Evolutionary conservation across 1,284 basidiomycete species (phyloP).

Genomic region (Hortiboletus rubellus): DNA sequence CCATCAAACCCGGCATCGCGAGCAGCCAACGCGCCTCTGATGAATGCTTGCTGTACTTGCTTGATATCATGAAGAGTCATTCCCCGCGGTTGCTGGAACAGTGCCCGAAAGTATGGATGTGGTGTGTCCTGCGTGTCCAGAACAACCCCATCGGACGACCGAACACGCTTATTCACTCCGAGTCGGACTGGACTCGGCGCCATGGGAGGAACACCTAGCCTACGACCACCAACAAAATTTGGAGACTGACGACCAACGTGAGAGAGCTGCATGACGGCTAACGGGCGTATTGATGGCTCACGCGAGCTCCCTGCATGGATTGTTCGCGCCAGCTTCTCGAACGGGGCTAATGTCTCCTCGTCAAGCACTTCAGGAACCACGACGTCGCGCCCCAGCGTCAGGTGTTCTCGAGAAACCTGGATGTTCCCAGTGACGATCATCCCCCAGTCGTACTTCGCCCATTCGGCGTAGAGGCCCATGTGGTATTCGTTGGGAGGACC

Average conservation of each 20-base stretch:
- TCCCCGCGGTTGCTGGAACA: conserved; percentile 66
- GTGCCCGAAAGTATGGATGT: conserved; percentile 43
- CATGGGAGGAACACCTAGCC: conserved; percentile 57
- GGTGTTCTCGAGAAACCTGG: conserved; percentile 70
- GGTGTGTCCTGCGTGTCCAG: background rate
- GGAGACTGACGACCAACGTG: conserved; percentile 88
- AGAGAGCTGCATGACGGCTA: conserved; percentile 81
- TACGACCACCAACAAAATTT: conserved; percentile 69
- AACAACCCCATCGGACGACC: conserved; percentile 7
- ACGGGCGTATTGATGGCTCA: conserved; percentile 18
- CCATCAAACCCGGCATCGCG: conserved; percentile 83
- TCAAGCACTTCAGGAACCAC: conserved; percentile 52
- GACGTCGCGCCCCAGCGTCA: conserved; percentile 82
- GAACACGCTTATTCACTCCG: conserved; percentile 36
- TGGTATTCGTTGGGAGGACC: conserved; percentile 71
- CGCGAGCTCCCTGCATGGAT: conserved; percentile 45
- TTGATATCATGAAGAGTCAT: conserved; percentile 67
- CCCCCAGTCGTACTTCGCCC: conserved; percentile 83
- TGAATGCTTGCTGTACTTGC: conserved; percentile 64
- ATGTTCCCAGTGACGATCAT: conserved; percentile 92
- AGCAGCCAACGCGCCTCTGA: conserved; percentile 68
- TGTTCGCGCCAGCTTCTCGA: conserved; percentile 47
- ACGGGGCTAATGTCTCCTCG: conserved; percentile 50
- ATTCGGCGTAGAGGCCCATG: conserved; percentile 69
- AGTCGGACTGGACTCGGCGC: conserved; percentile 74